Evolutionary conservation across 768 basidiomycete species (phyloP), one percentile per base, ranked within the genome.

Genomic region (Paxillus ammoniavirescens): DNA sequence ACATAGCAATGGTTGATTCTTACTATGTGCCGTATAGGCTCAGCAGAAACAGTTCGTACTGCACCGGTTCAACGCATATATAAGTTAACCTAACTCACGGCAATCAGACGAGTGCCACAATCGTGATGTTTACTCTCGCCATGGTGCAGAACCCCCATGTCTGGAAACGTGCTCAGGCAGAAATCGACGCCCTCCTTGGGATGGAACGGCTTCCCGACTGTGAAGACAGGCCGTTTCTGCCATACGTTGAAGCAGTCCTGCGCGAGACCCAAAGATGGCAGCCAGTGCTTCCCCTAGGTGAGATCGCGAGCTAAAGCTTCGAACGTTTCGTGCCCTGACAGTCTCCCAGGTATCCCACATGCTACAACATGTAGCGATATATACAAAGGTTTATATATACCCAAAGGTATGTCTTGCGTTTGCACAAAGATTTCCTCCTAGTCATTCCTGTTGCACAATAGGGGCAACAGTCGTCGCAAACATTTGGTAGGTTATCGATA

Each of bases 361-460:
- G 43, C 56, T 10, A 18, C 62, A 6, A 73, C 71, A 0, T 55
- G 63, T 33, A 74, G 75, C 52, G 77, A 78, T 44, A 54, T 69
- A 9, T 78, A 77, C 57, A 62, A 69, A 17, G 72, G 74, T 18
- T 78, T 79, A 53, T 65, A 78, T 10, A 84, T 84, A 42, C 82
- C 82, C 1, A 72, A 73, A 55, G 82, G 82, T 54, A 47, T 48
- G 13, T 38, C 3, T 3, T 1, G 28, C 10, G n/a, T 30, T 13
- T 33, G 31, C 13, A 28, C 14, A 4, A 47, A 36, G 12, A 18
- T 17, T 2, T 18, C 4, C 28, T 36, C 23, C 13, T 10, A 13
- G 33, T 28, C 12, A 49, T 8, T 15, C 38, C 0, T 21, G 47
- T 50, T 3, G 3, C 21, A 21, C 21, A 0, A 30, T 36, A 63